These are phyloP conservation scores for Ramaria sp. DNA, from an alignment of 768 basidiomycete species.

Conservation along the genomic window DNA sequence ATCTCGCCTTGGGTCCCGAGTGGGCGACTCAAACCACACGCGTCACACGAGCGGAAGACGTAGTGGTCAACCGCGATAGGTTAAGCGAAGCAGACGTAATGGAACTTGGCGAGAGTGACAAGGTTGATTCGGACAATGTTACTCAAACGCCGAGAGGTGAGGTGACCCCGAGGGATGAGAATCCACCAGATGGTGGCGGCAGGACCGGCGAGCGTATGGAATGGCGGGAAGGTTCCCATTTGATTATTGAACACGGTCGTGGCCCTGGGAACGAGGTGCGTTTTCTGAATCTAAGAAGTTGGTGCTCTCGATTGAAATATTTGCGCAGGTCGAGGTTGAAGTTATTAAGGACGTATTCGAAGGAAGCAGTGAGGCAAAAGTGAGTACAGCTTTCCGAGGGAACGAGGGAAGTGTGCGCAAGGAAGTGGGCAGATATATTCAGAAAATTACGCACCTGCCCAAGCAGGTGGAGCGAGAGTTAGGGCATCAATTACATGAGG, in stretches of 20 bases:
- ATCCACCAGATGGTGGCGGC: slow-evolving; percentile 35
- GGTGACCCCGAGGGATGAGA: slow-evolving; percentile 10
- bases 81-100: slow-evolving; percentile 25
- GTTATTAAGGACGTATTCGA: slow-evolving; percentile 37
- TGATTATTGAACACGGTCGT: slow-evolving; percentile 48
- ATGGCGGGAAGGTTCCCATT: slow-evolving; percentile 65
- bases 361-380: slow-evolving; percentile 10
- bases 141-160: slow-evolving; percentile 23
- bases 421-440: slow-evolving; percentile 22
- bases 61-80: slow-evolving; percentile 78
- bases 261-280: slow-evolving; percentile 62
- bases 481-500: not conserved
- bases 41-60: slow-evolving; percentile 60
- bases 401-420: slow-evolving; percentile 26
- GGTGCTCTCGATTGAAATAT: not conserved
- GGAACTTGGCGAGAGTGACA: slow-evolving; percentile 33
- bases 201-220: slow-evolving; percentile 28
- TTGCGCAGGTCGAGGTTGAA: slow-evolving; percentile 49
- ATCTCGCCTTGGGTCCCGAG: slow-evolving; percentile 44
- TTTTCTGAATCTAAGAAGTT: not conserved
- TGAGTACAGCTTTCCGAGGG: slow-evolving; percentile 9
- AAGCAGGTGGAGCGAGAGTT: not conserved
- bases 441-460: slow-evolving; percentile 16
- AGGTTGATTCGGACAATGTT: slow-evolving; percentile 1
- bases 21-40: slow-evolving; percentile 74